A percentile compares a stretch with the other conserved stretches of the same genome.
Conservation (phyloP, 1,284 basidiomycete species). For the Trametes hirsuta region DNA sequence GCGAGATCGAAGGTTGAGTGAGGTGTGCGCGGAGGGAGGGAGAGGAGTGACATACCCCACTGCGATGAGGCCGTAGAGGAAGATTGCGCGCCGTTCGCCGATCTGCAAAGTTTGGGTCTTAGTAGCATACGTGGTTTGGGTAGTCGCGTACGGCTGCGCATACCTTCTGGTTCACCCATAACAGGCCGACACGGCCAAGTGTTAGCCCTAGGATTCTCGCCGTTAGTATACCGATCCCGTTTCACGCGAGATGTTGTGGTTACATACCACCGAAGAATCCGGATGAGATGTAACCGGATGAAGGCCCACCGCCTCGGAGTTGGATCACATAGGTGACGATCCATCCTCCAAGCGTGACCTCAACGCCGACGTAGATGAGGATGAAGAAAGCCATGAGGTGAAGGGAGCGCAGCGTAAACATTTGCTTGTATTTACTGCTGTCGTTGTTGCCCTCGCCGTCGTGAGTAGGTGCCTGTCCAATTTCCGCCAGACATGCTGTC, state of each 20-base stretch:
- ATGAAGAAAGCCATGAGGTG: slow-evolving; percentile 50
- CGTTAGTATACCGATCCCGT: background rate
- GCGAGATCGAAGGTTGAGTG: background rate
- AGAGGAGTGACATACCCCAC: slow-evolving; percentile 35
- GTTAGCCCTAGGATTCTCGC: slow-evolving; percentile 39
- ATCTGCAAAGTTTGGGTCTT: slow-evolving; percentile 30
- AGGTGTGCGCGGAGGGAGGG: background rate
- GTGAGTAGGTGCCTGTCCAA: slow-evolving; percentile 34
- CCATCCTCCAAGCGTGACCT: slow-evolving; percentile 55
- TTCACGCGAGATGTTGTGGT: background rate
- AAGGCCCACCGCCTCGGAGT: slow-evolving; percentile 48
- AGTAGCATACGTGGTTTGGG: background rate
- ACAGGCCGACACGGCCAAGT: slow-evolving; percentile 46
- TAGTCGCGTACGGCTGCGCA: background rate
- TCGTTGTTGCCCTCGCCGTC: slow-evolving; percentile 20
- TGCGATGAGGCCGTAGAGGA: slow-evolving; percentile 41
- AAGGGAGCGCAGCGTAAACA: slow-evolving; percentile 40
- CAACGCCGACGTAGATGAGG: slow-evolving; percentile 50
- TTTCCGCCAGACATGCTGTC: slow-evolving; percentile 38
- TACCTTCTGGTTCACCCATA: slow-evolving; percentile 55
- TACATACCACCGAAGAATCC: slow-evolving; percentile 35
- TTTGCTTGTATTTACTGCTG: slow-evolving; percentile 43
- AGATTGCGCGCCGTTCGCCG: slow-evolving; percentile 46
- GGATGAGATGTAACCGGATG: slow-evolving; percentile 53
- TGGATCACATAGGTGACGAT: slow-evolving; percentile 55